Percentiles rank a stretch among this genome's conserved stretches.
phyloP scores from a whole-genome alignment of 495 filamentous ascomycete genomes.

The Aspergillus carlsbadensis region DNA sequence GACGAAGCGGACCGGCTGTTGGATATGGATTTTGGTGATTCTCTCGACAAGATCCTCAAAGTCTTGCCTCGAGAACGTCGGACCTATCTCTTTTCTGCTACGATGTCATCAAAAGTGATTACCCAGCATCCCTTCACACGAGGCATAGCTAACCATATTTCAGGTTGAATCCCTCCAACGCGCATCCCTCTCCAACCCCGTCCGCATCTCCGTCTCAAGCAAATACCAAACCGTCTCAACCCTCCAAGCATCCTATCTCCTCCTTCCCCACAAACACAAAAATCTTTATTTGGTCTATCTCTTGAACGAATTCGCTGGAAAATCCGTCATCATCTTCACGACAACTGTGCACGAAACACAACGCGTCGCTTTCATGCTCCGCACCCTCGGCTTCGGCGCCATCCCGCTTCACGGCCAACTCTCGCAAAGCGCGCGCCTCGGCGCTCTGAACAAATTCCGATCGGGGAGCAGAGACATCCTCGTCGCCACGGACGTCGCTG shows the following conservation, averaged over 20 bases:
- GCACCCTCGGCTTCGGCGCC: slow-evolving; percentile 76
- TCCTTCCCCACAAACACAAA: slow-evolving; percentile 87
- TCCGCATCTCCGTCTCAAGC: slow-evolving; percentile 70
- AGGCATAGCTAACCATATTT: too few species aligned
- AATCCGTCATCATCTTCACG: slow-evolving; percentile 84
- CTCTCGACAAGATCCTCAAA: slow-evolving; percentile 89
- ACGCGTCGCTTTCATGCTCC: slow-evolving; percentile 75
- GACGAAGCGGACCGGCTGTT: slow-evolving; percentile 93
- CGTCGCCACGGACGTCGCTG: slow-evolving; percentile 94
- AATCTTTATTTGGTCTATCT: slow-evolving; percentile 86
- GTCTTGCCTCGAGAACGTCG: slow-evolving; percentile 64
- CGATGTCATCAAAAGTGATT: slow-evolving; percentile 75
- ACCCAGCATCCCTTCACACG: too few species aligned
- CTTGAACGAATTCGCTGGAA: slow-evolving; percentile 79
- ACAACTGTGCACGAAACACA: slow-evolving; percentile 92
- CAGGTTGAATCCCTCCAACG: slow-evolving; percentile 79
- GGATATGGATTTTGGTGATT: slow-evolving; percentile 91
- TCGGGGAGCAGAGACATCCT: slow-evolving; percentile 74
- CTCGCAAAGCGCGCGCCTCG: slow-evolving; percentile 78
- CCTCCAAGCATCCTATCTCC: slow-evolving; percentile 76
- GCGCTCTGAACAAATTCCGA: slow-evolving; percentile 84
- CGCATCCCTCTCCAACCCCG: slow-evolving; percentile 77
- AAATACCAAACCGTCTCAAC: slow-evolving; percentile 90
- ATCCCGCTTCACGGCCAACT: slow-evolving; percentile 92
- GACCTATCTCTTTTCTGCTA: slow-evolving; percentile 93